phyloP scores from a whole-genome alignment of 352 stramenopile species.

The Pythium insidiosum region DNA sequence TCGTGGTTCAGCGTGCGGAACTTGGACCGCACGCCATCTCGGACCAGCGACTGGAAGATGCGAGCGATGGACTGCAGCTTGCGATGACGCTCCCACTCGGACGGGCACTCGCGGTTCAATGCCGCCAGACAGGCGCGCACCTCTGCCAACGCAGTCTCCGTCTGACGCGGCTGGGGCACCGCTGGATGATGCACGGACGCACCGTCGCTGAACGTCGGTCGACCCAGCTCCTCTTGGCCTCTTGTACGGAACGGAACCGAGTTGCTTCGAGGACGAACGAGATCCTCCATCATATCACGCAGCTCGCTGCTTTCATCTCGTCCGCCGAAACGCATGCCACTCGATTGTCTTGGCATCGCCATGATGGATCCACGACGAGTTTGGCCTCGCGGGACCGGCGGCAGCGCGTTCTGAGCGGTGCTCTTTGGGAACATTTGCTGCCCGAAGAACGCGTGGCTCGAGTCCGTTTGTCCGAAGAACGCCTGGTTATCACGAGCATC shows the following conservation, averaged over 20 bases:
- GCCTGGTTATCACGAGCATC: too few relatives aligned
- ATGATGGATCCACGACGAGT: slow-evolving; percentile 5
- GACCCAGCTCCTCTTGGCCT: slow-evolving; percentile 25
- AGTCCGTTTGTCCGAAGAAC: slow-evolving; percentile 11
- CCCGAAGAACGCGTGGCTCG: slow-evolving; percentile 9
- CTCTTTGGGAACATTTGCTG: slow-evolving; percentile 3
- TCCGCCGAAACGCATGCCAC: slow-evolving; percentile 3
- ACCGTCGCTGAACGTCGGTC: slow-evolving; percentile 55
- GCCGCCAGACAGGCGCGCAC: slow-evolving; percentile 46
- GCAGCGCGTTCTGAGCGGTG: not conserved
- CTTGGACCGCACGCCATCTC: slow-evolving; percentile 52
- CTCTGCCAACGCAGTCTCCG: slow-evolving; percentile 32
- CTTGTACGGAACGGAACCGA: slow-evolving; percentile 42
- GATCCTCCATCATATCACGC: slow-evolving; percentile 44
- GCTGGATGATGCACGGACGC: slow-evolving; percentile 20
- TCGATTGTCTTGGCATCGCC: slow-evolving; percentile 1
- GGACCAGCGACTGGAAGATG: slow-evolving; percentile 55
- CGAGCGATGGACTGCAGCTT: slow-evolving; percentile 67
- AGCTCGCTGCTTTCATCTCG: slow-evolving; percentile 51
- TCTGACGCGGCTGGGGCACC: slow-evolving; percentile 4
- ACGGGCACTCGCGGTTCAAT: slow-evolving; percentile 58
- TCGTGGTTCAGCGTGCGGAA: slow-evolving; percentile 60
- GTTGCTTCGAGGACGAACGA: slow-evolving; percentile 53
- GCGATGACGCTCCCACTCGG: slow-evolving; percentile 42
- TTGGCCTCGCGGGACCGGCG: not conserved